Base-by-base conservation (phyloP, 1,139 yeast species). In the Candida tropicalis region DNA sequence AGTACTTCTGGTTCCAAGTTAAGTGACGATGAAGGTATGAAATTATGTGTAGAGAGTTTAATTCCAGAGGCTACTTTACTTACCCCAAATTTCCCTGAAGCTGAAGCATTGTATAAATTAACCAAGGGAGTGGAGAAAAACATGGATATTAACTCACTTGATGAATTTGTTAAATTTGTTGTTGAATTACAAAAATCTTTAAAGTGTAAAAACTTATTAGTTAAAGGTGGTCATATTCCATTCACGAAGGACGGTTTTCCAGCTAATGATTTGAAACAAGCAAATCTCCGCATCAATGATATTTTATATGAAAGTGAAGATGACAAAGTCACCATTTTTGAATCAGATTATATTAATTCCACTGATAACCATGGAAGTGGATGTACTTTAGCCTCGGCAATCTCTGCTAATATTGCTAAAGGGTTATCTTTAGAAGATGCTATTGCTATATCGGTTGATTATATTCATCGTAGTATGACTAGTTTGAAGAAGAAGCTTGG, bases 331-430 rank as follows among this genome's bases (percentile, higher is more conserved):
- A 67, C 73, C 2, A 59, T 79, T 0, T 81, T 77, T 57, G 70
- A 73, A 48, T 80, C 90, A 7, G 61, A 60, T 2, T 78, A 60
- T 51, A 62, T 82, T 15, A 60, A 66, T 3, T 72, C 88, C 1
- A 58, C 64, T 3, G 79, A 82, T 54, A 82, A 90, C 0, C 97
- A 90, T 60, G 97, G 97, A 8, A 88, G 97, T 1, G 97, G 97
- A 0, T 90, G 97, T 61, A 87, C 97, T 0, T 68, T 90, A 40
- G 82, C 96, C 0, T 83, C 96, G 1, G 76, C 96, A 0, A 84
- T 90, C 52, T 84, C 95, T 0, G 81, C 95, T 1, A 82, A 86
- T 53, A 53, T 88, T 38, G 91, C 96, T 2, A 70, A 68, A 35
- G 82, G 81, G 0, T 50, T 56, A 27, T 31, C 68, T 0, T 54